These are phyloP conservation scores for Chytridiales sp. DNA, from an alignment of 371 early-diverging fungal species.

Conservation along the genomic window DNA sequence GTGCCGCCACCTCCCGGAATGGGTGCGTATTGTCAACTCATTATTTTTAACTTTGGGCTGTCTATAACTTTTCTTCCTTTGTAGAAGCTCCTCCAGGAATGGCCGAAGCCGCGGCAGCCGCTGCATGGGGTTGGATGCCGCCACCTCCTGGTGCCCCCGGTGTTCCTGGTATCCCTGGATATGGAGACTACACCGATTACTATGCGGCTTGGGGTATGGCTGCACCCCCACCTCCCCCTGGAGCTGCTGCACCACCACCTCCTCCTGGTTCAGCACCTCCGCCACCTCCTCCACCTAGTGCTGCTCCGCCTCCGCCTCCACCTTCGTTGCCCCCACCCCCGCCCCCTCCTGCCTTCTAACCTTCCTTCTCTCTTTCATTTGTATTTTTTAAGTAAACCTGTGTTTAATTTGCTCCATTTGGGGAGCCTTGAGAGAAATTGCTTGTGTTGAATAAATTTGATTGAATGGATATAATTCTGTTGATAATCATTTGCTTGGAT, in stretches of 20 bases:
- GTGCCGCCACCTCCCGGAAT: no score
- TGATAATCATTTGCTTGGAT: no score
- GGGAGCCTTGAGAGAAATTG: no score
- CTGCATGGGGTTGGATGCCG: background rate
- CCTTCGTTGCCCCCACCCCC: no score
- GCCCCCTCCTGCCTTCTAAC: no score
- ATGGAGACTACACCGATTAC: slow-evolving; percentile 1
- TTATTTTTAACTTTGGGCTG: background rate
- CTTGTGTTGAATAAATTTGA: no score
- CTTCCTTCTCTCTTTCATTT: no score
- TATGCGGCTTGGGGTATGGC: background rate
- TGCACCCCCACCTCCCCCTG: slow-evolving; percentile 2
- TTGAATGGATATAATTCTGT: no score
- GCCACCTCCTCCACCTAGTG: background rate
- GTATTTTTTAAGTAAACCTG: no score
- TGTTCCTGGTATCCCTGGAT: background rate
- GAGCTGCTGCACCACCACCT: background rate
- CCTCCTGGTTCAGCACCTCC: background rate
- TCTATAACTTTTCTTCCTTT: background rate
- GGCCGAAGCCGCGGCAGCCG: background rate
- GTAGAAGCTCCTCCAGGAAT: background rate
- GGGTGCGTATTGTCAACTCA: background rate
- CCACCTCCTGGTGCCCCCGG: background rate
- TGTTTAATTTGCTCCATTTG: no score
- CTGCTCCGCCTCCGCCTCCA: background rate